phyloP scores from a whole-genome alignment of 192 early-diverging fungal species.

The Geranomyces variabilis region DNA sequence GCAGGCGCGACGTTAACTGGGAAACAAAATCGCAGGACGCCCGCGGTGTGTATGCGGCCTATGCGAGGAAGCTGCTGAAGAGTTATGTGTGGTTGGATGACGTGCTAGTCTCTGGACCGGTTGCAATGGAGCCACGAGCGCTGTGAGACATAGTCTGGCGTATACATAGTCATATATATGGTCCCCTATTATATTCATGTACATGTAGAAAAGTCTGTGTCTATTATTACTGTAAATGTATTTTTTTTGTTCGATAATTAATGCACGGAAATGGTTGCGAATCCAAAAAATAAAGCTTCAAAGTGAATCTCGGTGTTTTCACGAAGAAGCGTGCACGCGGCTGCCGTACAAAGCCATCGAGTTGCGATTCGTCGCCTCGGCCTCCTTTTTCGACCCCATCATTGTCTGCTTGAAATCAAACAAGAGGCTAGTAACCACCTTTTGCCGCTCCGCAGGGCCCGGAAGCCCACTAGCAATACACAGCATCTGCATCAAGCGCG shows the following conservation, averaged over 20 bases:
- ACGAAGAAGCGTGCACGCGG: constrained; percentile 4
- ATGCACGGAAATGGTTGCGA: too few relatives aligned
- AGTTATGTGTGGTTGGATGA: constrained; percentile 14
- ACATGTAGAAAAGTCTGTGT: too few relatives aligned
- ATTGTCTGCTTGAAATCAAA: constrained; percentile 3
- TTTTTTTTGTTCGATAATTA: too few relatives aligned
- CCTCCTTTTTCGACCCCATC: background rate
- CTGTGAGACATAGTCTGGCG: too few relatives aligned
- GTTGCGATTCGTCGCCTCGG: background rate
- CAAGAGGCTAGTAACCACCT: background rate
- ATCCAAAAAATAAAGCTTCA: too few relatives aligned
- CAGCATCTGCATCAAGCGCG: constrained; percentile 75
- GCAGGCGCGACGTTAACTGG: background rate
- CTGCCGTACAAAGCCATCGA: constrained; percentile 6
- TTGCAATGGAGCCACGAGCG: constrained; percentile 4
- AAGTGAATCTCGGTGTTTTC: background rate
- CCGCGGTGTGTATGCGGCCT: background rate
- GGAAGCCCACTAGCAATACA: constrained; percentile 47
- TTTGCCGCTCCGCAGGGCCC: background rate
- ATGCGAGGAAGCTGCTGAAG: constrained; percentile 10
- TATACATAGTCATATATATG: too few relatives aligned
- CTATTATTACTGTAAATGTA: too few relatives aligned
- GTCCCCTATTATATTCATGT: too few relatives aligned
- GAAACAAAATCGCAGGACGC: background rate
- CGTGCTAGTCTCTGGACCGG: background rate